These are phyloP conservation scores for Sphenostylis stenocarpa DNA, from an alignment of 306 rosid genomes.

Conservation along the genomic window DNA sequence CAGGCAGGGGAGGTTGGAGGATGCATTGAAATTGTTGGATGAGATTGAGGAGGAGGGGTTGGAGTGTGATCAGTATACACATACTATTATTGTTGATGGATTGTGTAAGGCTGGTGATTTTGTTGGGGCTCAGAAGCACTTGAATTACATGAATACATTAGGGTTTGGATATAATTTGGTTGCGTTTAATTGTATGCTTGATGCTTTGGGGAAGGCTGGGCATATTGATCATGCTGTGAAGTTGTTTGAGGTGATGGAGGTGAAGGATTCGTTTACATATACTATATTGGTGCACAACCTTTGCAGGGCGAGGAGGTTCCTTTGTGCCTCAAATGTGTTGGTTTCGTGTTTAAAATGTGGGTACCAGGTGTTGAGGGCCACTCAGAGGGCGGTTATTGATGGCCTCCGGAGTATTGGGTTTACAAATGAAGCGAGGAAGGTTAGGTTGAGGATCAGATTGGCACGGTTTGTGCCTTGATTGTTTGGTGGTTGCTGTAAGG, in stretches of 20 bases:
- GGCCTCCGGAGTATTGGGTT: slow-evolving; percentile 60
- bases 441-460: slow-evolving; percentile 42
- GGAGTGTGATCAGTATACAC: slow-evolving; percentile 65
- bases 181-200: slow-evolving; percentile 67
- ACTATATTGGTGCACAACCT: slow-evolving; percentile 74
- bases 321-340: slow-evolving; percentile 65
- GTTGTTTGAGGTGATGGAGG: slow-evolving; percentile 70
- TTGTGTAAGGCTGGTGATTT: slow-evolving; percentile 64
- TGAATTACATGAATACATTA: slow-evolving; percentile 51
- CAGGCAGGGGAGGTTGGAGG: slow-evolving; percentile 63
- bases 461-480: slow-evolving; percentile 45
- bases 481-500: slow-evolving; percentile 1
- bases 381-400: slow-evolving; percentile 63
- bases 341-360: slow-evolving; percentile 55
- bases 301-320: slow-evolving; percentile 64
- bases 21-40: slow-evolving; percentile 62
- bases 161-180: slow-evolving; percentile 66
- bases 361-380: slow-evolving; percentile 47
- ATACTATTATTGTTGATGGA: slow-evolving; percentile 66
- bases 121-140: slow-evolving; percentile 53
- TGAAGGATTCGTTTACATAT: slow-evolving; percentile 63
- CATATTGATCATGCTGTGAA: slow-evolving; percentile 62
- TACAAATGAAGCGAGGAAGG: slow-evolving; percentile 61
- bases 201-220: slow-evolving; percentile 81
- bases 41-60: slow-evolving; percentile 64